phyloP scores from a whole-genome alignment of 176 grass and related monocot genomes.

The Alopecurus myosuroides region DNA sequence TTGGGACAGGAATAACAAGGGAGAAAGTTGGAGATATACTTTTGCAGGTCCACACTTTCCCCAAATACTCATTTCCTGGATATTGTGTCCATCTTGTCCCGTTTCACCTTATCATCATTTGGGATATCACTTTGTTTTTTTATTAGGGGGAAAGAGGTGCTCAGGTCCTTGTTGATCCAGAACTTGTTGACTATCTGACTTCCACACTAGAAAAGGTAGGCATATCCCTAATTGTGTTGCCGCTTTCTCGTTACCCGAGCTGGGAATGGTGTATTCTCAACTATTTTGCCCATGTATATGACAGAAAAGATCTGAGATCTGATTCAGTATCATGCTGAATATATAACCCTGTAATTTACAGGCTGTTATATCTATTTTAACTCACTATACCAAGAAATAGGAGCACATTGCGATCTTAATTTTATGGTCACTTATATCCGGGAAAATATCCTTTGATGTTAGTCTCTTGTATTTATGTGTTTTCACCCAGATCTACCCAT shows the following conservation, averaged over 20 bases:
- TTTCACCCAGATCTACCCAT: neutral
- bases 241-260: neutral
- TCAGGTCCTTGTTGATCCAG: conserved; percentile 86
- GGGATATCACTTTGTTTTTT: conserved; percentile 4
- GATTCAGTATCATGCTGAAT: conserved; percentile 5
- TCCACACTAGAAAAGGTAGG: conserved; percentile 72
- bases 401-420: neutral
- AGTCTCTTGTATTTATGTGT: neutral
- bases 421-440: neutral
- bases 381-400: conserved; percentile 1
- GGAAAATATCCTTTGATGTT: neutral
- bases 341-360: neutral
- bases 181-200: conserved; percentile 78
- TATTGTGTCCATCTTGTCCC: neutral
- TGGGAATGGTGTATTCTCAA: neutral
- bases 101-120: neutral
- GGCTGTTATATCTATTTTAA: neutral
- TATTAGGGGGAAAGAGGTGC: conserved; percentile 81
- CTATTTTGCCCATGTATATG: conserved; percentile 1
- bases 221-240: conserved; percentile 7
- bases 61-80: conserved; percentile 9
- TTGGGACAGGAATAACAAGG: conserved; percentile 79
- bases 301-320: neutral
- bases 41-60: conserved; percentile 61
- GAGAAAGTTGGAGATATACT: conserved; percentile 96